Evolutionary conservation across 345 rosid genomes (phyloP).

Genomic region (Arabis hirsuta): DNA sequence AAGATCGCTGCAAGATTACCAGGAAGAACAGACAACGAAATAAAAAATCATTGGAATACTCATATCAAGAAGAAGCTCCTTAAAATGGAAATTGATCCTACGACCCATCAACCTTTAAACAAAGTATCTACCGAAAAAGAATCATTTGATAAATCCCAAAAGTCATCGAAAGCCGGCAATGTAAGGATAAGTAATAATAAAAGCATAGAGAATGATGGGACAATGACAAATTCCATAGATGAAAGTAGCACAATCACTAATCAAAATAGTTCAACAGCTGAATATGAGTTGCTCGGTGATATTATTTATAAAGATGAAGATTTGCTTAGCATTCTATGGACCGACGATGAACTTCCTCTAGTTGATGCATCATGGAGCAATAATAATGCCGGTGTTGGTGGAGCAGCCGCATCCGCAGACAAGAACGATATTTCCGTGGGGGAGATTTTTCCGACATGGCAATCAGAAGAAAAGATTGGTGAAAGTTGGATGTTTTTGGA

Average conservation of each 20-base stretch:
- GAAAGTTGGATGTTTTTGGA: conserved; percentile 29
- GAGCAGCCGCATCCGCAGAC: neutral
- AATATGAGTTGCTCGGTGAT: conserved; percentile 46
- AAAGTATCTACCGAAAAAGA: neutral
- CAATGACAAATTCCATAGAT: conserved; percentile 5
- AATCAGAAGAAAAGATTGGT: conserved; percentile 31
- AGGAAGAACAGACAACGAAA: conserved; percentile 95
- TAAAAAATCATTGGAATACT: conserved; percentile 97
- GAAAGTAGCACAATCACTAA: conserved; percentile 30
- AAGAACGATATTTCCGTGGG: neutral
- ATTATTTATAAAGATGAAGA: conserved; percentile 57
- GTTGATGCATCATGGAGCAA: conserved; percentile 41
- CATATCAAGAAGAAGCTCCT: conserved; percentile 95
- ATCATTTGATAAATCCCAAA: neutral
- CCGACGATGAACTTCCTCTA: conserved; percentile 48
- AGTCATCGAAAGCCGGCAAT: neutral
- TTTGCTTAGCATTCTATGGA: conserved; percentile 61
- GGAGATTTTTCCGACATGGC: conserved; percentile 28
- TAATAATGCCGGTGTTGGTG: neutral
- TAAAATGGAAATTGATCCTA: conserved; percentile 93
- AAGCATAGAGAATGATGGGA: conserved; percentile 1
- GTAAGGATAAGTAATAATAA: neutral
- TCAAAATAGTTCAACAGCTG: conserved; percentile 20
- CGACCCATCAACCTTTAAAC: conserved; percentile 57
- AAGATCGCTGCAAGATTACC: conserved; percentile 92